Conservation (phyloP, 257 asterid species). For the Leptodermis oblonga region DNA sequence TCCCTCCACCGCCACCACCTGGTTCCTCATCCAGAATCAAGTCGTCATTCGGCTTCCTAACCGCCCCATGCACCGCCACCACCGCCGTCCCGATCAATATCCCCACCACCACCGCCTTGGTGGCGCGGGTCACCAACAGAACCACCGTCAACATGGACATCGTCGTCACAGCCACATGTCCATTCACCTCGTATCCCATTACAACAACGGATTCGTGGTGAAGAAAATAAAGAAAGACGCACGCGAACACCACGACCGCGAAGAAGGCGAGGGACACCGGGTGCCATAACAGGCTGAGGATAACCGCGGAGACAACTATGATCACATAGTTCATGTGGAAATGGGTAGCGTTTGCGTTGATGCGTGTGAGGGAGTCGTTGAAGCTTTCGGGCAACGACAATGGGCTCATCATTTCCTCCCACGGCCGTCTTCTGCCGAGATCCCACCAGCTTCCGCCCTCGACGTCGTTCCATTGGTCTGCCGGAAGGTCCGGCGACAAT, state of each 20-base stretch:
- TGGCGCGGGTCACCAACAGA: slow-evolving; percentile 23
- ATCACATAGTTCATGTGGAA: slow-evolving; percentile 41
- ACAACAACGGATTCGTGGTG: slow-evolving; percentile 29
- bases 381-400: slow-evolving; percentile 30
- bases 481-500: slow-evolving; percentile 6
- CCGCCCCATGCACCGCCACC: slow-evolving; percentile 29
- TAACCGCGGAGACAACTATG: slow-evolving; percentile 26
- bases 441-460: slow-evolving; percentile 15
- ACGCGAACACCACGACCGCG: slow-evolving; percentile 19
- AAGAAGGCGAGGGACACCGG: slow-evolving; percentile 36
- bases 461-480: slow-evolving; percentile 10
- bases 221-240: slow-evolving; percentile 43
- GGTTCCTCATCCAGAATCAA: slow-evolving; percentile 18
- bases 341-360: slow-evolving; percentile 30
- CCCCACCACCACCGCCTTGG: slow-evolving; percentile 24
- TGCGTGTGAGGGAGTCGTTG: slow-evolving; percentile 25
- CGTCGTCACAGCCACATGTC: slow-evolving; percentile 24
- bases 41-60: slow-evolving; percentile 28
- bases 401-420: slow-evolving; percentile 37
- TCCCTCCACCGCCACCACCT: slow-evolving; percentile 4
- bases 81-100: slow-evolving; percentile 17
- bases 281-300: slow-evolving; percentile 35
- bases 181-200: slow-evolving; percentile 30
- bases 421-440: slow-evolving; percentile 36
- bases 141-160: slow-evolving; percentile 33